Conservation (phyloP, 176 grass and related monocot genomes). For the Panicum miliaceum region DNA sequence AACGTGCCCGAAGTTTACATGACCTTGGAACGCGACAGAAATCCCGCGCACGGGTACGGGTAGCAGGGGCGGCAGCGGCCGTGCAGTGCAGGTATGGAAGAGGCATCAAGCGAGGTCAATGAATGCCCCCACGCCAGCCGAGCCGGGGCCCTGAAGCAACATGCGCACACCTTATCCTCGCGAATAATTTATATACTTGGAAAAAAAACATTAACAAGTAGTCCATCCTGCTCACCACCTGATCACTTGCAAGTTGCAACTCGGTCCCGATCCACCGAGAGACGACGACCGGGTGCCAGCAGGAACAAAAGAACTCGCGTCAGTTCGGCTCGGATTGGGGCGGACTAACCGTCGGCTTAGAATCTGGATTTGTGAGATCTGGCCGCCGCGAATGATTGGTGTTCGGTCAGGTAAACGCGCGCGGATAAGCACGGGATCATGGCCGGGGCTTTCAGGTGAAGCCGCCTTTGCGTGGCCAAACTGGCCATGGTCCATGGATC, state of each 20-base stretch:
- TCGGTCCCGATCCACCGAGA: neutral
- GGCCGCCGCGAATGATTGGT: neutral
- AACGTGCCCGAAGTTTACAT: too few relatives aligned
- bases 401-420: neutral
- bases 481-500: too few relatives aligned
- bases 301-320: constrained; percentile 2
- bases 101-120: neutral
- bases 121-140: neutral
- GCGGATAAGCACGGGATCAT: constrained; percentile 14
- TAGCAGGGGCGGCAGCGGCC: neutral
- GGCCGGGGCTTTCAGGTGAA: neutral
- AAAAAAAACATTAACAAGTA: neutral
- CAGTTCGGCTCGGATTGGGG: neutral
- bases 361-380: neutral
- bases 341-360: neutral
- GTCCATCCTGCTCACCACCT: neutral
- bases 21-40: neutral
- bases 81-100: neutral
- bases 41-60: neutral
- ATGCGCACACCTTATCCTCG: neutral
- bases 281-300: neutral
- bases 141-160: neutral
- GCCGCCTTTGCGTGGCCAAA: neutral
- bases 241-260: neutral
- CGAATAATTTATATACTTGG: neutral